phyloP scores from a whole-genome alignment of 352 stramenopile species.

The Phytopythium mirpurense region DNA sequence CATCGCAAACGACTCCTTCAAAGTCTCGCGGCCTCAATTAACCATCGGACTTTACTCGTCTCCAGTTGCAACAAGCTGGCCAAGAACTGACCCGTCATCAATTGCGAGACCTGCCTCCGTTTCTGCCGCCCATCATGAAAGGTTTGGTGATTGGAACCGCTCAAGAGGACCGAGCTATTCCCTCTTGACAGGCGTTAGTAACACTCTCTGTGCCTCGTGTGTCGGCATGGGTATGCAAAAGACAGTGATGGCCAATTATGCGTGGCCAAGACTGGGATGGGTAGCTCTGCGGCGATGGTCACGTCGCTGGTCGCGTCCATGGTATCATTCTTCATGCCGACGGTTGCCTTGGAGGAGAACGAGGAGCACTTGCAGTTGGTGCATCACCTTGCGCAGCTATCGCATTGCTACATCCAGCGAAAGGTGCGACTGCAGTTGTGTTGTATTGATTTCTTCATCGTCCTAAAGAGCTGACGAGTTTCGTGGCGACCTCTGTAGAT shows the following conservation, averaged over 20 bases:
- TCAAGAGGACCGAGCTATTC: no score
- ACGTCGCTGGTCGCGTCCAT: slow-evolving; percentile 92
- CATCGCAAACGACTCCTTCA: neutral
- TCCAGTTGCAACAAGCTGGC: slow-evolving; percentile 60
- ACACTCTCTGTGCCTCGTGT: no score
- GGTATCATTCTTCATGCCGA: slow-evolving; percentile 77
- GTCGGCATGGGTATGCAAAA: slow-evolving; percentile 13
- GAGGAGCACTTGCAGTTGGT: slow-evolving; percentile 49
- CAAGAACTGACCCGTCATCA: slow-evolving; percentile 53
- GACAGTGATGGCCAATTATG: slow-evolving; percentile 28
- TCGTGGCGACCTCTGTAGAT: slow-evolving; percentile 38
- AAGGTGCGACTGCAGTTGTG: slow-evolving; percentile 55
- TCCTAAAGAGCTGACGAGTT: neutral
- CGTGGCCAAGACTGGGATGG: slow-evolving; percentile 95
- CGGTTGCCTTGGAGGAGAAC: slow-evolving; percentile 12
- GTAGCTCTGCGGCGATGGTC: slow-evolving; percentile 93
- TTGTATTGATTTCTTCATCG: no score
- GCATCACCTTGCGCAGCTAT: slow-evolving; percentile 94
- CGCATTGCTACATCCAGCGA: slow-evolving; percentile 94
- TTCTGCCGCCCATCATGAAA: slow-evolving; percentile 73
- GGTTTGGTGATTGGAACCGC: no score
- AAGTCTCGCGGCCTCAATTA: no score
- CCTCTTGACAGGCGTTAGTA: no score
- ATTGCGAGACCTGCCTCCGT: slow-evolving; percentile 72
- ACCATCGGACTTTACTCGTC: no score